A percentile compares a stretch with the other conserved stretches of the same genome.
phyloP scores from a whole-genome alignment of 768 basidiomycete species.

The Boletus sp. region DNA sequence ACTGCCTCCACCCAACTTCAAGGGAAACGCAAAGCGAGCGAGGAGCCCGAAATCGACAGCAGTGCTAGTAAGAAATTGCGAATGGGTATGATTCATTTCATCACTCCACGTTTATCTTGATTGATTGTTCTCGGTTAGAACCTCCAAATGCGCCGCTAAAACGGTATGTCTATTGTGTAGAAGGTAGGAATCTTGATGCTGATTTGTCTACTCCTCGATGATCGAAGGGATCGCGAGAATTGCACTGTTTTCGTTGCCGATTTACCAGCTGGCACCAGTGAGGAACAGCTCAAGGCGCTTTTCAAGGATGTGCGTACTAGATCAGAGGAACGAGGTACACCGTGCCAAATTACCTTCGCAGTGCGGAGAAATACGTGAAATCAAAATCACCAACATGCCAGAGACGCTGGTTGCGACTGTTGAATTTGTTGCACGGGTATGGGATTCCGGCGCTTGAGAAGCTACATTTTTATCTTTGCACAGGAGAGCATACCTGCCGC shows the following conservation, averaged over 20 bases:
- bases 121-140: constrained; percentile 32
- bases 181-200: neutral
- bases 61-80: constrained; percentile 60
- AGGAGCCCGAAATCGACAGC: constrained; percentile 35
- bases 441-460: neutral
- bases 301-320: constrained; percentile 77
- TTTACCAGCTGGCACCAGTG: constrained; percentile 51
- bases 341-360: constrained; percentile 33
- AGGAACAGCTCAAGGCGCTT: constrained; percentile 63
- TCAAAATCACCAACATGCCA: constrained; percentile 66
- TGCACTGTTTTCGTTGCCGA: constrained; percentile 85
- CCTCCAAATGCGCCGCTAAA: constrained; percentile 50
- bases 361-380: constrained; percentile 87
- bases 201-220: neutral
- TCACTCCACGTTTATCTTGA: neutral
- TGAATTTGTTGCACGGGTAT: constrained; percentile 70
- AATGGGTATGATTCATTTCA: constrained; percentile 44
- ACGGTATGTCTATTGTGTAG: constrained; percentile 39
- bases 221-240: constrained; percentile 86
- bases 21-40: constrained; percentile 65
- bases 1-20: constrained; percentile 37
- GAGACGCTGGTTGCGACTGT: constrained; percentile 74
- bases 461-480: neutral
- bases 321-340: neutral
- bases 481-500: constrained; percentile 83